A percentile compares a stretch with the other conserved stretches of the same genome.
These are phyloP conservation scores for Fragilaria radians DNA, from an alignment of 108 stramenopile genomes.

Conservation along the genomic window DNA sequence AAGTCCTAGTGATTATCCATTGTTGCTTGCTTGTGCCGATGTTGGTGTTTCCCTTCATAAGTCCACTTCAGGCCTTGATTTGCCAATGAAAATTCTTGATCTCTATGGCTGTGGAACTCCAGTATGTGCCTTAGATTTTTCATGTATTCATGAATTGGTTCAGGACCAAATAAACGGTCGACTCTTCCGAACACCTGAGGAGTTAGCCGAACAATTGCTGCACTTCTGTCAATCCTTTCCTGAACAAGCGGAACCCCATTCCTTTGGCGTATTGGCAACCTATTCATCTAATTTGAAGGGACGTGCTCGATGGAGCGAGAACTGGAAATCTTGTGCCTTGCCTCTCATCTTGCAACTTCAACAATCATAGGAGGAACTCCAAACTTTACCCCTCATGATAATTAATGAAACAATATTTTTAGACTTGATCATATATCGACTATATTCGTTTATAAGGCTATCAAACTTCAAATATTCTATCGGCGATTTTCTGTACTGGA, in stretches of 20 bases:
- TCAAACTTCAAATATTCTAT: no score
- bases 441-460: no score
- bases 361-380: no score
- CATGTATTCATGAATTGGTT: conserved; percentile 89
- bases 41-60: conserved; percentile 94
- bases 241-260: conserved; percentile 23
- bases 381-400: no score
- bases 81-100: conserved; percentile 99
- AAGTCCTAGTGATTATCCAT: conserved; percentile 90
- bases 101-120: conserved; percentile 95
- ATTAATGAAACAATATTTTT: no score
- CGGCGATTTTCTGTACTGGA: no score
- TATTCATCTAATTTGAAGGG: conserved; percentile 50
- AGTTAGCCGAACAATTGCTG: conserved; percentile 62
- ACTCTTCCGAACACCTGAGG: conserved; percentile 48
- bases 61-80: conserved; percentile 93
- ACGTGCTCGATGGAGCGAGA: conserved; percentile 63
- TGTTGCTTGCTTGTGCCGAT: conserved; percentile 80
- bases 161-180: conserved; percentile 79
- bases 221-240: conserved; percentile 36
- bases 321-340: conserved; percentile 72
- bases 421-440: no score
- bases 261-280: conserved; percentile 39
- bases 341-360: no score
- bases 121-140: conserved; percentile 86